Base-by-base conservation (phyloP, 139 green algal genomes). In the Asterochloris erici region DNA sequence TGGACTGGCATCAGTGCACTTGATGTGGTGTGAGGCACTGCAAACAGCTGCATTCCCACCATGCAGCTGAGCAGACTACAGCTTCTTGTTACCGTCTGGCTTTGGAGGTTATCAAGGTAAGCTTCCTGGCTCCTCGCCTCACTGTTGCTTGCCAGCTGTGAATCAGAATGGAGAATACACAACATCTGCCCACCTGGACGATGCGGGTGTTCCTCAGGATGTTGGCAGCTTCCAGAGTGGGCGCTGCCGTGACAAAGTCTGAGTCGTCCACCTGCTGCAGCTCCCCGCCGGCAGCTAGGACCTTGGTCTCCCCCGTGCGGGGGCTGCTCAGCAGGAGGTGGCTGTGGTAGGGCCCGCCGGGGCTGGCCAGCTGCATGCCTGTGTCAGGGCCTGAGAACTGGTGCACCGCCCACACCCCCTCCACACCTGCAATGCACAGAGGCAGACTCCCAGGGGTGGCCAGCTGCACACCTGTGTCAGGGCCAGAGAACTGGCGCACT, bases 401-500 rank as follows among this genome's bases (percentile, higher is more conserved):
- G 78, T 93, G 88, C 71, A 98, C 84, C 0, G 94, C 90, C 92
- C 95, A 98, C 24, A 93, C 87, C 54, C 89, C 92, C 79, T 88
- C 54, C 76, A 91, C 73, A 68, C 82, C 82, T 86, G 73, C 24
- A 68, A 13, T 0, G 16, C 64, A 77, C 75, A 71, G 10, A 64
- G 28, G 54, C 76, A 79, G 26, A 68, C 15, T 26, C 62, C 29
- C 12, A 29, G 21, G 27, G 29, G 63, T 29, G 60, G 28, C 16
- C 74, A 79, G 27, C 27, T 26, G 29, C 74, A n/a, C n/a, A n/a
- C n/a, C n/a, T n/a, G n/a, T n/a, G n/a, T n/a, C n/a, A n/a, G n/a
- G n/a, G n/a, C n/a, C n/a, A n/a, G n/a, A n/a, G n/a, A n/a, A n/a
- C n/a, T n/a, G n/a, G n/a, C n/a, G n/a, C n/a, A n/a, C n/a, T n/a